Conservation (phyloP, 129 eudicot genomes). For the Artemisia annua region DNA sequence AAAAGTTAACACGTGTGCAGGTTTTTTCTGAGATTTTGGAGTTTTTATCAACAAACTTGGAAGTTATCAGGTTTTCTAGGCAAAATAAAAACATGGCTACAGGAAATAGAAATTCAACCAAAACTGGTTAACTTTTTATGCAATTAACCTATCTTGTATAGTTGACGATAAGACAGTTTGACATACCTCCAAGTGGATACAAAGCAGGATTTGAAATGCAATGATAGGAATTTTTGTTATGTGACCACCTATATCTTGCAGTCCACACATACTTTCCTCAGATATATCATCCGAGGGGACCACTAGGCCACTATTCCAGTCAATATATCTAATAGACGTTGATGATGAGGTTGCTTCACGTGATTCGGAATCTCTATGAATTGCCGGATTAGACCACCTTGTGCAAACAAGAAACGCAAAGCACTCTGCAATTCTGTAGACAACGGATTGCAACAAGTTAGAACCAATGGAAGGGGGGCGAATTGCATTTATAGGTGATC, state of each 20-base stretch:
- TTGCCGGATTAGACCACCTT: constrained; percentile 84
- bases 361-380: constrained; percentile 53
- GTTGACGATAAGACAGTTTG: neutral
- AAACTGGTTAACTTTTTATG: neutral
- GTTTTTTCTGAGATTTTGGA: neutral
- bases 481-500: neutral
- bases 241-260: constrained; percentile 89
- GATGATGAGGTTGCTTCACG: constrained; percentile 39
- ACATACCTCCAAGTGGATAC: constrained; percentile 79
- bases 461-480: neutral
- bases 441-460: constrained; percentile 12
- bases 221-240: constrained; percentile 69
- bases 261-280: constrained; percentile 48
- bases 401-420: constrained; percentile 93
- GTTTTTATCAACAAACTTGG: neutral
- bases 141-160: neutral
- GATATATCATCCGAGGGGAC: constrained; percentile 41
- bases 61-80: neutral
- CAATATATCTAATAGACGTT: constrained; percentile 41
- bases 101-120: neutral
- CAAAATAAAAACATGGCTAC: neutral
- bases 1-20: neutral
- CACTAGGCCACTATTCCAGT: constrained; percentile 51
- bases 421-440: constrained; percentile 87
- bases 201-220: constrained; percentile 69